phyloP scores from a whole-genome alignment of 2,329 filamentous ascomycete species.

The Zymoseptoria crescenta region DNA sequence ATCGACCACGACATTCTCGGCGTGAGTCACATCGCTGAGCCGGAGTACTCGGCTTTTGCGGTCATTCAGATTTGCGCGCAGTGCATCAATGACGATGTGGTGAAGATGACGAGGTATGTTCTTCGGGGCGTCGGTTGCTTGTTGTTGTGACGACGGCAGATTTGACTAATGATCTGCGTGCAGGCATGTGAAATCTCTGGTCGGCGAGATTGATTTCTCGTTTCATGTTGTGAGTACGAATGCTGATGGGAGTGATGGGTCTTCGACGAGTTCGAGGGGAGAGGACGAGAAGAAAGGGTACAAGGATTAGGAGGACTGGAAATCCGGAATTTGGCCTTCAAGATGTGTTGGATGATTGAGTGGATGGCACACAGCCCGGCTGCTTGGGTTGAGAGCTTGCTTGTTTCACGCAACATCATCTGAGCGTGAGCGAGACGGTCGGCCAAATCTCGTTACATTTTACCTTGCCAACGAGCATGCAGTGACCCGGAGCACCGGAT shows the following conservation, averaged over 20 bases:
- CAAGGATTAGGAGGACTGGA: neutral
- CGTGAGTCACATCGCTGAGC: constrained; percentile 50
- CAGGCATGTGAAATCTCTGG: constrained; percentile 51
- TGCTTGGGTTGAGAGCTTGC: too few relatives aligned
- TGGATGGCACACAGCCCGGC: too few relatives aligned
- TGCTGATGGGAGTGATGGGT: constrained; percentile 18
- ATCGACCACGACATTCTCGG: constrained; percentile 55
- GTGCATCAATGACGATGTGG: constrained; percentile 60
- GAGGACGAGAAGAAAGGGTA: constrained; percentile 31
- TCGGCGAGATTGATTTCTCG: constrained; percentile 65
- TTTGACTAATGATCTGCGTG: constrained; percentile 1
- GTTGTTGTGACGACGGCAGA: constrained; percentile 47
- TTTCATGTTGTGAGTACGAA: constrained; percentile 46
- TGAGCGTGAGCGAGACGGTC: too few relatives aligned
- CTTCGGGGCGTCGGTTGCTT: constrained; percentile 43
- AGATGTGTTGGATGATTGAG: too few relatives aligned
- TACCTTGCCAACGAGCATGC: too few relatives aligned
- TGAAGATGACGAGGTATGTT: constrained; percentile 44
- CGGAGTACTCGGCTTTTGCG: constrained; percentile 62
- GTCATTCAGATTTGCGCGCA: constrained; percentile 63
- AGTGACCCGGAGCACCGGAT: too few relatives aligned
- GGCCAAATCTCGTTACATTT: too few relatives aligned
- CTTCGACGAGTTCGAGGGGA: constrained; percentile 31
- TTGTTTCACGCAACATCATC: too few relatives aligned
- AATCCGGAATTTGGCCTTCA: neutral